phyloP scores from a whole-genome alignment of 1,139 yeast genomes.

The Hansenula sp. region DNA sequence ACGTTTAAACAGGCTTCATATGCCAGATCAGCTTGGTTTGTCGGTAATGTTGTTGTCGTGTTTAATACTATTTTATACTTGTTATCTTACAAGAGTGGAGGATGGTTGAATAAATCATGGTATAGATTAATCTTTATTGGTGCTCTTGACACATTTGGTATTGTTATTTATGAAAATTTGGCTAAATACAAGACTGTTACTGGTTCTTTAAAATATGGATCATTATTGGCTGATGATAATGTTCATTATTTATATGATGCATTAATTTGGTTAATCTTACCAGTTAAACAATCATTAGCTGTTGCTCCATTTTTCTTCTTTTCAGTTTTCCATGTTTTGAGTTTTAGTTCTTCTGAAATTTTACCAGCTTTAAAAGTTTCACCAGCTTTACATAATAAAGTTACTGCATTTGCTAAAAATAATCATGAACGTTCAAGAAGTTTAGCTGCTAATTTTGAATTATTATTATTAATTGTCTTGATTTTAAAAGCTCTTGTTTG shows the following conservation, averaged over 20 bases:
- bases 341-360: slow-evolving; percentile 56
- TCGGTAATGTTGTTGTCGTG: slow-evolving; percentile 68
- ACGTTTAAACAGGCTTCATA: slow-evolving; percentile 8
- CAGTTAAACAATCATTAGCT: slow-evolving; percentile 51
- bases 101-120: slow-evolving; percentile 37
- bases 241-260: slow-evolving; percentile 61
- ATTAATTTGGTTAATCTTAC: slow-evolving; percentile 49
- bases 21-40: slow-evolving; percentile 33
- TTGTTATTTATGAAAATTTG: slow-evolving; percentile 57
- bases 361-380: slow-evolving; percentile 32
- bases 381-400: neutral
- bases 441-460: slow-evolving; percentile 68
- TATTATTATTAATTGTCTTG: slow-evolving; percentile 48
- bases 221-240: slow-evolving; percentile 55
- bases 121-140: slow-evolving; percentile 63
- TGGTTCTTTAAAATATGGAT: slow-evolving; percentile 24
- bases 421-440: slow-evolving; percentile 70
- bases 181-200: slow-evolving; percentile 6
- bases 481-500: slow-evolving; percentile 54
- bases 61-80: slow-evolving; percentile 49
- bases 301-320: slow-evolving; percentile 64
- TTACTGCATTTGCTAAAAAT: slow-evolving; percentile 43
- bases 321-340: slow-evolving; percentile 68
- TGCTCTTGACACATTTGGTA: slow-evolving; percentile 69
- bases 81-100: slow-evolving; percentile 39